phyloP scores from a whole-genome alignment of 495 filamentous ascomycete genomes.

The Niebla homalea region DNA sequence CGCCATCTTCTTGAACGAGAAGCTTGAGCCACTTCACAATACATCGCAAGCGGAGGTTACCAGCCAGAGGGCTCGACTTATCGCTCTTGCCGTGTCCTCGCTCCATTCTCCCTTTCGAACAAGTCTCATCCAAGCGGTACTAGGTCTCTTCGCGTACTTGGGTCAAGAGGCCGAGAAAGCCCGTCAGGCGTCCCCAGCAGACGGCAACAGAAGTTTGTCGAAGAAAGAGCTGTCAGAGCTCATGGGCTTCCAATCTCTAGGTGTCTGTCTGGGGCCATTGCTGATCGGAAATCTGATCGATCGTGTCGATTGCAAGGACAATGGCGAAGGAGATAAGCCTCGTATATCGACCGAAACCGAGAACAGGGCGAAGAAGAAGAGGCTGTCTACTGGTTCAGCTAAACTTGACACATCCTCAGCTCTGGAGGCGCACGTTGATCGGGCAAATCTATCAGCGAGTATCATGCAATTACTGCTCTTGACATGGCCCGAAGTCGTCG shows the following conservation, averaged over 20 bases:
- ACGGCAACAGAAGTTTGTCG: slow-evolving; percentile 12
- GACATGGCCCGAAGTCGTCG: slow-evolving; percentile 45
- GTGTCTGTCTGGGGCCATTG: slow-evolving; percentile 52
- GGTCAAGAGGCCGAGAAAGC: slow-evolving; percentile 34
- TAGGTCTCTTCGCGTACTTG: slow-evolving; percentile 46
- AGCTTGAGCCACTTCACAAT: slow-evolving; percentile 34
- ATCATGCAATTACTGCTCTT: slow-evolving; percentile 46
- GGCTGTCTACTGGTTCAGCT: neutral
- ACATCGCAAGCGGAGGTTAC: slow-evolving; percentile 34
- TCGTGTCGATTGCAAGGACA: slow-evolving; percentile 24
- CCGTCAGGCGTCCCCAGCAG: slow-evolving; percentile 17
- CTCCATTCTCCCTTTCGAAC: slow-evolving; percentile 44
- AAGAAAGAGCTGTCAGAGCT: slow-evolving; percentile 23
- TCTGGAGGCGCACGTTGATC: slow-evolving; percentile 24
- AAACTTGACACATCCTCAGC: slow-evolving; percentile 13
- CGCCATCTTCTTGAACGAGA: slow-evolving; percentile 40
- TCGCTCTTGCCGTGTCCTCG: slow-evolving; percentile 47
- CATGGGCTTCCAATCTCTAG: slow-evolving; percentile 50
- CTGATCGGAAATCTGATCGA: slow-evolving; percentile 44
- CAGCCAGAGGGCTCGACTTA: slow-evolving; percentile 44
- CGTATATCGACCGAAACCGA: slow-evolving; percentile 26
- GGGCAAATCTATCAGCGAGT: slow-evolving; percentile 36
- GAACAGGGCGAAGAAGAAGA: slow-evolving; percentile 21
- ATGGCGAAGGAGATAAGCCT: slow-evolving; percentile 25
- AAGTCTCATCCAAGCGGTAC: slow-evolving; percentile 51